These are phyloP conservation scores for Blastobotrys elegans DNA, from an alignment of 1,139 yeast species.

Conservation along the genomic window DNA sequence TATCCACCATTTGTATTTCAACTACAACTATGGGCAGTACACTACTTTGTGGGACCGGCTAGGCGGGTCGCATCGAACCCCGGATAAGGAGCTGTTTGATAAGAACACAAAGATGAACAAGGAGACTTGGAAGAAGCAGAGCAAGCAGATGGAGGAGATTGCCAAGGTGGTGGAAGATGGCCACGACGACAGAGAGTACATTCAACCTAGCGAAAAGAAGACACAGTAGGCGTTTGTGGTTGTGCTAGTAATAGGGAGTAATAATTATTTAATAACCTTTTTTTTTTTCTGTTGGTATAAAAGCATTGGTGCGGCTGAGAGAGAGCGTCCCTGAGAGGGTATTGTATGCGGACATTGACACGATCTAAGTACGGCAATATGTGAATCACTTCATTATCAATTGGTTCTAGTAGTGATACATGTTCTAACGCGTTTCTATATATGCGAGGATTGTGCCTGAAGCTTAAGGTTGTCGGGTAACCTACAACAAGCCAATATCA, in stretches of 20 bases:
- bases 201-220: slow-evolving; percentile 24
- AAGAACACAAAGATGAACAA: slow-evolving; percentile 53
- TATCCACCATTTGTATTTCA: slow-evolving; percentile 91
- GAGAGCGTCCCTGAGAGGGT: no score
- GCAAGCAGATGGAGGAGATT: slow-evolving; percentile 71
- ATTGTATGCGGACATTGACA: no score
- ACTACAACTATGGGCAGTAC: slow-evolving; percentile 96
- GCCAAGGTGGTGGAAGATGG: slow-evolving; percentile 75
- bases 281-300: not conserved
- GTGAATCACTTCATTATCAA: no score
- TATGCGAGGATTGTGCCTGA: no score
- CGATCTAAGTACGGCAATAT: no score
- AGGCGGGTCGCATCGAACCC: slow-evolving; percentile 89
- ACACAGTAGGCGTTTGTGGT: slow-evolving; percentile 14
- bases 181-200: slow-evolving; percentile 57
- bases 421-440: no score
- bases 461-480: no score
- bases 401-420: no score
- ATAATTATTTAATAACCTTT: no score
- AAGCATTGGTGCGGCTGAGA: no score
- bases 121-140: slow-evolving; percentile 68
- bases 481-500: not conserved
- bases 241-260: not conserved
- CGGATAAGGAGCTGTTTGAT: slow-evolving; percentile 81
- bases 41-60: slow-evolving; percentile 97